These are phyloP conservation scores for Williopsis jadinii DNA, from an alignment of 1,139 yeast genomes.

Conservation along the genomic window DNA sequence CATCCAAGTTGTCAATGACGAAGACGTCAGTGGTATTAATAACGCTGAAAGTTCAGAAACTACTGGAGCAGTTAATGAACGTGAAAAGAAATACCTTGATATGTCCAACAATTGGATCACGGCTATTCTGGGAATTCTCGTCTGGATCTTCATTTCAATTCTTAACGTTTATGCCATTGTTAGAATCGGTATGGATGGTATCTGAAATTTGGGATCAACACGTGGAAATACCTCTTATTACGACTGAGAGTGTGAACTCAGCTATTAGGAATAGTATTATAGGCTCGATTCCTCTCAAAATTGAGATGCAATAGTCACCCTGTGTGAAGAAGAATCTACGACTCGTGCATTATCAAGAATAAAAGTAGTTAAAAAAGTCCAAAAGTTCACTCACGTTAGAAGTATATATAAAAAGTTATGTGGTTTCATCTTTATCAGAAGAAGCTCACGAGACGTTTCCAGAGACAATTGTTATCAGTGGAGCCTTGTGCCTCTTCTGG, in stretches of 20 bases:
- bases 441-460: constrained; percentile 17
- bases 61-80: constrained; percentile 2
- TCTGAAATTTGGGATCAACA: background rate
- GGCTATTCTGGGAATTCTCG: constrained; percentile 34
- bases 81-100: constrained; percentile 29
- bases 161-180: constrained; percentile 68
- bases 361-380: background rate
- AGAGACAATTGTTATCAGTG: constrained; percentile 16
- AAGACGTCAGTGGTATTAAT: constrained; percentile 3
- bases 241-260: too few relatives aligned
- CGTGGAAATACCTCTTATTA: too few relatives aligned
- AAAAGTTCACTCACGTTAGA: background rate
- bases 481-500: constrained; percentile 19
- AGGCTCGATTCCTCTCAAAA: too few relatives aligned
- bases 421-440: background rate
- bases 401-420: too few relatives aligned
- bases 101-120: constrained; percentile 61
- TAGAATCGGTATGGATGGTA: constrained; percentile 30
- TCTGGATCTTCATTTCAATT: constrained; percentile 61
- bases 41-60: background rate
- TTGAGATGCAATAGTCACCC: too few relatives aligned
- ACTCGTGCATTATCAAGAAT: too few relatives aligned
- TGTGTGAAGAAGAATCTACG: too few relatives aligned
- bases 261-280: too few relatives aligned
- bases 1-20: constrained; percentile 2